These are phyloP conservation scores for Fusarium proliferatum DNA, from an alignment of 2,329 filamentous ascomycete species.

Conservation along the genomic window DNA sequence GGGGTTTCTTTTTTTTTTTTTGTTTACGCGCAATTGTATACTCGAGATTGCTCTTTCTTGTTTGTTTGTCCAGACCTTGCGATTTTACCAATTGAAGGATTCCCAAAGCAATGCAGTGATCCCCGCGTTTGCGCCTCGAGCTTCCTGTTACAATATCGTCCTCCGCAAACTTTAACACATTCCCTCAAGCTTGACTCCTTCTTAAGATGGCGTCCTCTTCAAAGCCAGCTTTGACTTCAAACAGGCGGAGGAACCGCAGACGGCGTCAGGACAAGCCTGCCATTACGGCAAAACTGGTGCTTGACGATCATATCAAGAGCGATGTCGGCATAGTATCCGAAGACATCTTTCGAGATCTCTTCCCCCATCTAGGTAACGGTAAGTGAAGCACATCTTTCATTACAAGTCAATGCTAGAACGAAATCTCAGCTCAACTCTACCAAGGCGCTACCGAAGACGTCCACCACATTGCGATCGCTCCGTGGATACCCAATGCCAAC, in stretches of 20 bases:
- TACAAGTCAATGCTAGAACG: neutral
- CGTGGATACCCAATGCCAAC: slow-evolving; percentile 72
- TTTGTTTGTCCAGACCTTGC: neutral
- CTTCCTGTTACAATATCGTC: slow-evolving; percentile 17
- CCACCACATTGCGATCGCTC: slow-evolving; percentile 77
- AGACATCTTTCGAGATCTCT: slow-evolving; percentile 85
- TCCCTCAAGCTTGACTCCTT: neutral
- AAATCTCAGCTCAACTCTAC: slow-evolving; percentile 11
- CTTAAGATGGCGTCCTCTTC: slow-evolving; percentile 47
- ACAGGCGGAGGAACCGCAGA: slow-evolving; percentile 60
- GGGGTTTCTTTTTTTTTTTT: neutral
- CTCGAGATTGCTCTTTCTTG: neutral
- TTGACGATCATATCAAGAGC: slow-evolving; percentile 87
- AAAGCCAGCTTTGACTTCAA: slow-evolving; percentile 39
- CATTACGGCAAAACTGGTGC: slow-evolving; percentile 80
- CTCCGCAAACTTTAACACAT: slow-evolving; percentile 10
- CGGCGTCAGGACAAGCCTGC: slow-evolving; percentile 77
- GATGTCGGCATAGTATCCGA: slow-evolving; percentile 88
- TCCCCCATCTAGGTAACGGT: slow-evolving; percentile 70
- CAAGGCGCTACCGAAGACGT: slow-evolving; percentile 51
- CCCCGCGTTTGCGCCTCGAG: slow-evolving; percentile 33
- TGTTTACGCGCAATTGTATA: slow-evolving; percentile 10
- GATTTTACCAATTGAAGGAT: slow-evolving; percentile 2
- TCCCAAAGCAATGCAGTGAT: slow-evolving; percentile 29
- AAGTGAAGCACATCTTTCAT: slow-evolving; percentile 46